Conservation (phyloP, 1,139 yeast genomes). For the Nematodospora anomalae region DNA sequence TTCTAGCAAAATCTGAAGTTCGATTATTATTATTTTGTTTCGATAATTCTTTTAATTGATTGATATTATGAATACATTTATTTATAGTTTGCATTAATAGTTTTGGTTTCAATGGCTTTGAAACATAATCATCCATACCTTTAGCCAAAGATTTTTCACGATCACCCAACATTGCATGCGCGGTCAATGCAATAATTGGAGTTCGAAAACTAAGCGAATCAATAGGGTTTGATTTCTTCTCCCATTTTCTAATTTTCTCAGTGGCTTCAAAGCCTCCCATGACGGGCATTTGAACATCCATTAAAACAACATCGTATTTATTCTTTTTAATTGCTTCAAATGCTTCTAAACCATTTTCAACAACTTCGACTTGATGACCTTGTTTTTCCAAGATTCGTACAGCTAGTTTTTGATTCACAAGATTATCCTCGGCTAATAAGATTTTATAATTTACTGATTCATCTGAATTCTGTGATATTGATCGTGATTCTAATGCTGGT, state of each 20-base stretch:
- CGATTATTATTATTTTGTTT: conserved; percentile 49
- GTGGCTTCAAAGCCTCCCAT: conserved; percentile 96
- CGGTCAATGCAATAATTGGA: conserved; percentile 86
- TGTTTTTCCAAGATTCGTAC: conserved; percentile 79
- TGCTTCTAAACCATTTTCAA: conserved; percentile 83
- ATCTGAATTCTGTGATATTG: conserved; percentile 77
- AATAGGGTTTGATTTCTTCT: conserved; percentile 73
- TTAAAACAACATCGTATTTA: conserved; percentile 75
- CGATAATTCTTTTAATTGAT: conserved; percentile 56
- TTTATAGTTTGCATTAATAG: conserved; percentile 79
- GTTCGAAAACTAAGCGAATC: conserved; percentile 65
- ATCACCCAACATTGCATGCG: conserved; percentile 91
- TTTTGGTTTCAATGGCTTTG: conserved; percentile 84
- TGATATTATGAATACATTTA: conserved; percentile 73
- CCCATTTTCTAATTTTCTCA: conserved; percentile 84
- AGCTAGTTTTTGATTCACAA: conserved; percentile 84
- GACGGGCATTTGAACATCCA: conserved; percentile 96
- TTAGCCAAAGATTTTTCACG: conserved; percentile 82
- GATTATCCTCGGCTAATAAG: conserved; percentile 81
- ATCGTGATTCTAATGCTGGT: conserved; percentile 81
- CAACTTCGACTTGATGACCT: conserved; percentile 80
- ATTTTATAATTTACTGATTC: conserved; percentile 75
- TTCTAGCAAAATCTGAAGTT: conserved; percentile 49
- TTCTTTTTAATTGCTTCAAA: conserved; percentile 68
- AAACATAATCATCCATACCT: conserved; percentile 88